Percentiles rank a stretch among this genome's conserved stretches.
Evolutionary conservation across 352 stramenopile species (phyloP).

Genomic region (Phytophthora hibernalis): DNA sequence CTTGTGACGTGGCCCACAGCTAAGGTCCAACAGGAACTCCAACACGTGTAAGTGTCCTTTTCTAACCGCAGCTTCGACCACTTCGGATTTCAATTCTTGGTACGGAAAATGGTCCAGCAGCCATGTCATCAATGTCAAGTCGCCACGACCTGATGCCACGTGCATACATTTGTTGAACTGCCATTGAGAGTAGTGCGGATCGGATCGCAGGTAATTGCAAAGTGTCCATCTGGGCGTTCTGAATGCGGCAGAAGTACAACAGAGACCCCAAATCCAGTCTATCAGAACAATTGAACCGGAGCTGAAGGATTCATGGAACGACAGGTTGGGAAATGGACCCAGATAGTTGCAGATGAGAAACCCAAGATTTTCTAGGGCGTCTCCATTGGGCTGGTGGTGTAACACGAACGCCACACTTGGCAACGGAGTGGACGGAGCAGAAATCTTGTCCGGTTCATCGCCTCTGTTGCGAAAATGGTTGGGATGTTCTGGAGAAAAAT

Average conservation of each 20-base stretch:
- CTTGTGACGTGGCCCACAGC: too few relatives aligned
- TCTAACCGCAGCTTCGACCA: too few relatives aligned
- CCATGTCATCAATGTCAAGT: neutral
- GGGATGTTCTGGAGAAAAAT: too few relatives aligned
- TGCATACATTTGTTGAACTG: neutral
- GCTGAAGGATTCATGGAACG: neutral
- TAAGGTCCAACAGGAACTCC: too few relatives aligned
- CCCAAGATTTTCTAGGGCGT: neutral
- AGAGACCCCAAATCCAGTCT: neutral
- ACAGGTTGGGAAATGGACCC: neutral
- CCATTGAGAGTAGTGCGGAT: neutral
- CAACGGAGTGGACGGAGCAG: too few relatives aligned
- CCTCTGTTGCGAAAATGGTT: too few relatives aligned
- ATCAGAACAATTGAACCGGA: neutral
- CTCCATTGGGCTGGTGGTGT: too few relatives aligned
- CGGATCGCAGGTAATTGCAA: conserved; percentile 7
- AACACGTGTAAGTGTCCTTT: too few relatives aligned
- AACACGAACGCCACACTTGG: too few relatives aligned
- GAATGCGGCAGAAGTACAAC: neutral
- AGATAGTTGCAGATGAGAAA: neutral
- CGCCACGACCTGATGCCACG: neutral
- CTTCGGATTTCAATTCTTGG: too few relatives aligned
- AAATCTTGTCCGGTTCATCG: too few relatives aligned
- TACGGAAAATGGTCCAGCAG: conserved; percentile 1
- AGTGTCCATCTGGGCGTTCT: neutral